Evolutionary conservation across 257 asterid species (phyloP), one percentile per base, ranked within the genome.

Genomic region (Asclepias syriaca): DNA sequence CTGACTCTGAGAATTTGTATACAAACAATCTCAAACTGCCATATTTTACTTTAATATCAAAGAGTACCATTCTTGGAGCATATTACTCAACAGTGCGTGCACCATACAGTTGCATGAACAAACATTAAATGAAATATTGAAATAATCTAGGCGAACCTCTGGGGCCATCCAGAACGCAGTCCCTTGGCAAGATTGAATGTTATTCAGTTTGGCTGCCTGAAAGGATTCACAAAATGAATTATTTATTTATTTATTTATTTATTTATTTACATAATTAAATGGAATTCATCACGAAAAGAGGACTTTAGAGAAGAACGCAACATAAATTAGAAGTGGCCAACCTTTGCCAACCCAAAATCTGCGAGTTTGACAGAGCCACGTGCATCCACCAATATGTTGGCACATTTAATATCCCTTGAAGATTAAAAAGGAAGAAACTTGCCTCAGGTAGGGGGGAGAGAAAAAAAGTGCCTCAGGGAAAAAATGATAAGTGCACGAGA

Each of bases 101-200:
- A n/a, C n/a, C 13, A 6, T 29, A 46, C 51, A 56, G 50, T 15
- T 49, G 34, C 24, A n/a, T 8, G 22, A 46, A 14, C 22, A 29
- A 48, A 66, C 39, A 50, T 57, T 66, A 29, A 53, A 19, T 11
- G 24, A 53, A 4, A 50, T 46, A 37, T 14, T 50, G 8, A 34
- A 59, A 72, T 63, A 64, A 58, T 64, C 60, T 46, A 78, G 60
- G 39, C 81, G 67, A 78, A 95, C 99, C 97, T 95, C 99, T 75
- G 98, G 99, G 76, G 99, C 98, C 99, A 95, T 95, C 99, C 98
- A 95, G 80, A 84, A 90, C 68, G 92, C 85, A 82, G 99, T 95
- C 63, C 97, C 99, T 82, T 92, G 88, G 91, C 90, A 92, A 68
- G 99, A 95, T 78, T 90, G 87, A 60, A 87, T 89, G 75, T 90